Conservation (phyloP, 805 yeast genomes). For the Wickerhamiella musiphila region DNA sequence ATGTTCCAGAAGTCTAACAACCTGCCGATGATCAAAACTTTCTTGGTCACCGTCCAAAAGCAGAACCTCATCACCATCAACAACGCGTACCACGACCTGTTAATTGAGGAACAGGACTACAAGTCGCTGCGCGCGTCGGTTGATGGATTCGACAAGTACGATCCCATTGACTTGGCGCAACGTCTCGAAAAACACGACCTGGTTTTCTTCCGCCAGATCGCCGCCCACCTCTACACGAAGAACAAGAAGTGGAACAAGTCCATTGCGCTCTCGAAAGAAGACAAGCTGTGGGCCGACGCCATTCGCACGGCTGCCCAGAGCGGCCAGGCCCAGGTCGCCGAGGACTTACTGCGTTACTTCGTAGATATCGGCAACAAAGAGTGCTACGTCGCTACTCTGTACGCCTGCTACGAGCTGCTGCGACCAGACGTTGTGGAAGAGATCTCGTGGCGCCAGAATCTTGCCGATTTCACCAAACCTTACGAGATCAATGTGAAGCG, state of each 20-base stretch:
- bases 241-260: slow-evolving; percentile 89
- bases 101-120: slow-evolving; percentile 93
- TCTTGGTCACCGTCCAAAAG: slow-evolving; percentile 75
- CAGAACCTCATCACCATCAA: slow-evolving; percentile 85
- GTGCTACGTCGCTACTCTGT: slow-evolving; percentile 79
- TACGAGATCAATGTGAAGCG: slow-evolving; percentile 70
- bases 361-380: slow-evolving; percentile 95
- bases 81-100: slow-evolving; percentile 84
- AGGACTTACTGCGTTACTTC: slow-evolving; percentile 75
- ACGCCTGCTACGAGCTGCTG: slow-evolving; percentile 65
- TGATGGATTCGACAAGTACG: slow-evolving; percentile 81
- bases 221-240: slow-evolving; percentile 84
- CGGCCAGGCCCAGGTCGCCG: slow-evolving; percentile 61
- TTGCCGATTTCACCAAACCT: slow-evolving; percentile 78
- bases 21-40: slow-evolving; percentile 89
- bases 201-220: slow-evolving; percentile 88
- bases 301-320: slow-evolving; percentile 82
- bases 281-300: slow-evolving; percentile 88
- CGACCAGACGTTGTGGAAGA: slow-evolving; percentile 74
- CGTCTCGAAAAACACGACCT: slow-evolving; percentile 83
- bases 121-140: slow-evolving; percentile 74
- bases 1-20: slow-evolving; percentile 91
- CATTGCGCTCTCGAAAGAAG: slow-evolving; percentile 71
- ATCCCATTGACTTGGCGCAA: slow-evolving; percentile 78
- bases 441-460: slow-evolving; percentile 74